phyloP scores from a whole-genome alignment of 371 early-diverging fungal species.

The Globomyces sp. region DNA sequence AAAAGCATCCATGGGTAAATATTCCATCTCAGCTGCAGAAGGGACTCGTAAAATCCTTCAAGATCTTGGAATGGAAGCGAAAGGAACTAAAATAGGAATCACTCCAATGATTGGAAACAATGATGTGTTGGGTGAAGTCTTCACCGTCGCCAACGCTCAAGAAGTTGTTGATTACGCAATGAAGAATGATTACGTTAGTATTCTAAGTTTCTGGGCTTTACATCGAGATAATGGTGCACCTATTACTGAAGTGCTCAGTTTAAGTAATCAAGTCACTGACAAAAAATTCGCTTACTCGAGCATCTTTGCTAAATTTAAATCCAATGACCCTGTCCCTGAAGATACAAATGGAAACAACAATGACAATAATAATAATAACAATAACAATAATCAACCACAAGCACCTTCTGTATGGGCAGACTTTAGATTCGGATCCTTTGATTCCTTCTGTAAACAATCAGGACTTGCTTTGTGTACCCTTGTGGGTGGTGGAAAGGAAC shows the following conservation, averaged over 20 bases:
- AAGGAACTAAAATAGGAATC: not conserved
- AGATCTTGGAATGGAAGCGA: not conserved
- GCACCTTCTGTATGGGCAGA: no score
- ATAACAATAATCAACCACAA: no score
- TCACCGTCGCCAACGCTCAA: constrained; percentile 1
- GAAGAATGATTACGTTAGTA: not conserved
- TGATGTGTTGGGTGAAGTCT: not conserved
- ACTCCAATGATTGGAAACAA: constrained; percentile 13
- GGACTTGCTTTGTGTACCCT: constrained; percentile 87
- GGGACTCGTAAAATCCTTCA: not conserved
- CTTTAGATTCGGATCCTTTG: constrained; percentile 72
- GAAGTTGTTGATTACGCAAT: constrained; percentile 12
- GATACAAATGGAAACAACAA: no score
- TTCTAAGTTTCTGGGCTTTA: constrained; percentile 3
- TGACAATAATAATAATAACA: no score
- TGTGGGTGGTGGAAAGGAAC: constrained; percentile 82
- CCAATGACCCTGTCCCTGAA: no score
- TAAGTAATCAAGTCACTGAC: no score
- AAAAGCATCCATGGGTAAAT: not conserved
- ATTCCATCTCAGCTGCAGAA: constrained; percentile 7
- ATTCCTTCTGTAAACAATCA: constrained; percentile 77
- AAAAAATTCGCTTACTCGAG: no score
- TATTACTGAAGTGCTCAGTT: no score
- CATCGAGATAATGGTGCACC: not conserved
- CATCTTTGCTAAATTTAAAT: no score